Evolutionary conservation across 2,329 filamentous ascomycete genomes (phyloP).

Genomic region (Colletotrichum horii): DNA sequence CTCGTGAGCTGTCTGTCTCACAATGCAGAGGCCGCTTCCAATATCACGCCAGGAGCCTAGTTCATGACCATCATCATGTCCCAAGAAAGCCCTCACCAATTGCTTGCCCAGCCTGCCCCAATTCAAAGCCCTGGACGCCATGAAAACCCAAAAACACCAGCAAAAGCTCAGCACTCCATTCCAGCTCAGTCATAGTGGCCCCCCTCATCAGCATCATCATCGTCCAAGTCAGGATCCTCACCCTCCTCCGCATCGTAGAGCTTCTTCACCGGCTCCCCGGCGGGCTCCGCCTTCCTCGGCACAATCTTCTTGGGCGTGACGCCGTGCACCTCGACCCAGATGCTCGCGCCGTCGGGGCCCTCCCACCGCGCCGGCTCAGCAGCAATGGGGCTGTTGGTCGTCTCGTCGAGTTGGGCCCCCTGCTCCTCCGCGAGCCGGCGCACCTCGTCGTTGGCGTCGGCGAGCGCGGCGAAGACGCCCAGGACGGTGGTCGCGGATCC

Average conservation of each 20-base stretch:
- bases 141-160: neutral
- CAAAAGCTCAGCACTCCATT: neutral
- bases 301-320: constrained; percentile 28
- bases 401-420: constrained; percentile 17
- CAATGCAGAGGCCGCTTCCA: neutral
- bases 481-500: constrained; percentile 27
- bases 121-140: neutral
- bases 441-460: constrained; percentile 40
- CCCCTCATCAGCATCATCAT: constrained; percentile 28
- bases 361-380: constrained; percentile 41
- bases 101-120: neutral
- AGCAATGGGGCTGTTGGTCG: constrained; percentile 1
- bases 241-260: constrained; percentile 39
- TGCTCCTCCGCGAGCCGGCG: constrained; percentile 31
- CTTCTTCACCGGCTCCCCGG: constrained; percentile 24
- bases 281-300: neutral
- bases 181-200: constrained; percentile 7
- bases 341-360: constrained; percentile 36
- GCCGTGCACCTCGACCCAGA: constrained; percentile 42
- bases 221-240: constrained; percentile 32
- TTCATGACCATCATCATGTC: neutral
- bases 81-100: neutral
- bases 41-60: neutral
- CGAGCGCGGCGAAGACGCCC: constrained; percentile 36
- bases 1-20: neutral